Evolutionary conservation across 2,329 filamentous ascomycete genomes (phyloP), one percentile per base, ranked within the genome.

Genomic region (Capronia americana): DNA sequence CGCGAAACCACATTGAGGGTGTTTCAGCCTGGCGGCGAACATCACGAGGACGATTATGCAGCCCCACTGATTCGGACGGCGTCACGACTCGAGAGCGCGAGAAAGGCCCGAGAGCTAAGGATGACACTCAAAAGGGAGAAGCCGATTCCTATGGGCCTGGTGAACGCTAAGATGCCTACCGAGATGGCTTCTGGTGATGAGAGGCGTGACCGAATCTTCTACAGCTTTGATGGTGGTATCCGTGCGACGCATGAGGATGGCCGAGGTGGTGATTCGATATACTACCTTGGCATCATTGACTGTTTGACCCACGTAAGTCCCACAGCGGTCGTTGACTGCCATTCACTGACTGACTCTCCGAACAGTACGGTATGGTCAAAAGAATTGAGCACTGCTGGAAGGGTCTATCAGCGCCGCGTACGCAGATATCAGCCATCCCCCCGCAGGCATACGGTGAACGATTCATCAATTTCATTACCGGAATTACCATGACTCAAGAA

Each of bases 341-440:
- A 60, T 17, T 58, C 23, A 38, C 51, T 41, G 58, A 67, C 64
- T 64, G 60, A 63, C 57, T 41, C 61, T 70, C 61, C 64, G 59
- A 63, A 28, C 73, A 96, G 92, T 99, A 98, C 78, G 93, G 93
- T 72, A 88, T 93, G 70, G 87, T 97, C 79, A 99, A 99, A 81
- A 94, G 95, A 76, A 87, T 94, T 68, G 95, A 99, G 79, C 90
- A 98, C 79, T 95, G 98, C 80, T 95, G 93, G 90, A 99, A 99
- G 82, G 94, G 95, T 44, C 82, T 98, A 66, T 92, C 90, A 2
- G 87, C 88, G 73, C 91, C 95, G 73, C 89, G 92, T 73, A 88
- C 87, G 38, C 90, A 97, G 76, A 98, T 99, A 68, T 98, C 94
- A 0, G 93, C 95, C 1, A 89, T 98, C 26, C 92, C 93, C 0